Percentiles rank a stretch among this genome's conserved stretches.
Evolutionary conservation across 2,329 filamentous ascomycete genomes (phyloP).

Genomic region (Incumbomyces delicatus): DNA sequence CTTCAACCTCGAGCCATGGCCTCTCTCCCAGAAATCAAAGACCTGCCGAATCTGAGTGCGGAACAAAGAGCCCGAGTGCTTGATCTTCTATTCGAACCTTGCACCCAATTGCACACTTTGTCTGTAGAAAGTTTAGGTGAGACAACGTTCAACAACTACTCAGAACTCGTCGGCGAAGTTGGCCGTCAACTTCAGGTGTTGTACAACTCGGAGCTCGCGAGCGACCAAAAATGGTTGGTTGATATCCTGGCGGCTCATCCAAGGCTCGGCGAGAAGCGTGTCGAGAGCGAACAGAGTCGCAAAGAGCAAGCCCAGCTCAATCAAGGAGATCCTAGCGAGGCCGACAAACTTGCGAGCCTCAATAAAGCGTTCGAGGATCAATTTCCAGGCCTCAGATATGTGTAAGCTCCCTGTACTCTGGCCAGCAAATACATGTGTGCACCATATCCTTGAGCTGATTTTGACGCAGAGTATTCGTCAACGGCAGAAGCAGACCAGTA

Average conservation of each 20-base stretch:
- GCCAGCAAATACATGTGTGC: neutral
- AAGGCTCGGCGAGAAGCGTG: slow-evolving; percentile 68
- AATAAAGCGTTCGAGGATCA: slow-evolving; percentile 70
- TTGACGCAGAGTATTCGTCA: slow-evolving; percentile 64
- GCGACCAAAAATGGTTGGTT: slow-evolving; percentile 51
- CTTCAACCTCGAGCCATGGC: slow-evolving; percentile 8
- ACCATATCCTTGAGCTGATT: slow-evolving; percentile 6
- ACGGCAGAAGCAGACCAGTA: slow-evolving; percentile 60
- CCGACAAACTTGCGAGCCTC: slow-evolving; percentile 47
- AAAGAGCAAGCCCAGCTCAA: slow-evolving; percentile 59
- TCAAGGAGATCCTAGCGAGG: slow-evolving; percentile 39
- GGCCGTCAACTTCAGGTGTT: slow-evolving; percentile 54
- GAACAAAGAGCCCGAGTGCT: slow-evolving; percentile 16
- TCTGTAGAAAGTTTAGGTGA: slow-evolving; percentile 57
- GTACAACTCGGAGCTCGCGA: slow-evolving; percentile 40
- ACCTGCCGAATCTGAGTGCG: slow-evolving; percentile 10
- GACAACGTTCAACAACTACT: slow-evolving; percentile 56
- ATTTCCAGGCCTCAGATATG: slow-evolving; percentile 77
- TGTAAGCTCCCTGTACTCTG: slow-evolving; percentile 36
- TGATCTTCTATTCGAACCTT: slow-evolving; percentile 50
- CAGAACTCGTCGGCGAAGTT: slow-evolving; percentile 57
- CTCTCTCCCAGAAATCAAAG: slow-evolving; percentile 39
- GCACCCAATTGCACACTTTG: slow-evolving; percentile 60
- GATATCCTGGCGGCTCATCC: slow-evolving; percentile 73
- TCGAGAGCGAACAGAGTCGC: slow-evolving; percentile 71